phyloP scores from a whole-genome alignment of 441 rosid species.

The Macaranga tanarius region DNA sequence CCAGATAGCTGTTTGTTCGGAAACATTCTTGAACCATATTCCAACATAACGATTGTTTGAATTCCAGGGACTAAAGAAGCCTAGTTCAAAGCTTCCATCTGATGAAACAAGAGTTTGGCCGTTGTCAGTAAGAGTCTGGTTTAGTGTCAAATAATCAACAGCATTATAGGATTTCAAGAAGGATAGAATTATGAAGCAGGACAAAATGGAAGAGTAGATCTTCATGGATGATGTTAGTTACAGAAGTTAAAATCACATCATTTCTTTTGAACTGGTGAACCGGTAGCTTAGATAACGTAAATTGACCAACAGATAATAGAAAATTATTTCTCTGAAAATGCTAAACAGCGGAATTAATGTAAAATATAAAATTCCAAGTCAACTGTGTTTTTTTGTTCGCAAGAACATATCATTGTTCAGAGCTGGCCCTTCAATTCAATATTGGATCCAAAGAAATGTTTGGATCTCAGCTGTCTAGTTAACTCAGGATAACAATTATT shows the following conservation, averaged over 20 bases:
- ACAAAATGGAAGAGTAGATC: constrained; percentile 7
- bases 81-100: constrained; percentile 18
- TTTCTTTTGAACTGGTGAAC: constrained; percentile 19
- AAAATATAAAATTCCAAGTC: background rate
- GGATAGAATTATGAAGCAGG: background rate
- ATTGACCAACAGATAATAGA: constrained; percentile 3
- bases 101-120: constrained; percentile 24
- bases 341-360: background rate
- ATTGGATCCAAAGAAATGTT: background rate
- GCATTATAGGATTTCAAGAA: constrained; percentile 7
- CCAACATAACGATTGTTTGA: background rate
- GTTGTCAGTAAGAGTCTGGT: constrained; percentile 18
- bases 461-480: background rate
- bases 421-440: background rate
- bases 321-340: background rate
- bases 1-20: constrained; percentile 25
- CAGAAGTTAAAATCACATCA: constrained; percentile 30
- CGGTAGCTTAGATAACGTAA: background rate
- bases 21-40: constrained; percentile 17
- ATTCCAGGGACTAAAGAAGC: constrained; percentile 25
- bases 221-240: constrained; percentile 22
- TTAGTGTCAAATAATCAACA: constrained; percentile 9
- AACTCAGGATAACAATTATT: background rate
- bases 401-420: background rate
- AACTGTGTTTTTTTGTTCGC: background rate